These are phyloP conservation scores for Tetradesmus obliquus DNA, from an alignment of 139 green algal species.

Conservation along the genomic window DNA sequence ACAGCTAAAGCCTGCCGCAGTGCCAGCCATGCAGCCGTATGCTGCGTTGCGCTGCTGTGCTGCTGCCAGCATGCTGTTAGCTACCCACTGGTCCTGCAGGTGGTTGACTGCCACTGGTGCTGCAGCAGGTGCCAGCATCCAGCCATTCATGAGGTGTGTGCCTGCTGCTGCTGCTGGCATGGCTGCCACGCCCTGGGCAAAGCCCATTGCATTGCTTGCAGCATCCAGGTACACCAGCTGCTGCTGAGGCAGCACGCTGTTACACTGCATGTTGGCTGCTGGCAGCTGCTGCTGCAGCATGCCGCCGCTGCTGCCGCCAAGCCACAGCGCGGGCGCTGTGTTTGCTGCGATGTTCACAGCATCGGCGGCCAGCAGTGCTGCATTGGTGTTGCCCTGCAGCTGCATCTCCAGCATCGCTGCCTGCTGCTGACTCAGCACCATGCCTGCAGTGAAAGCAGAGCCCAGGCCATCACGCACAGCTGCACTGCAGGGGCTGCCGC, in stretches of 20 bases:
- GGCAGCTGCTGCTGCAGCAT: neutral
- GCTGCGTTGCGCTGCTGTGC: neutral
- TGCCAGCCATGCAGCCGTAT: neutral
- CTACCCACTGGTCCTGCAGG: neutral
- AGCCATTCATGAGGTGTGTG: neutral
- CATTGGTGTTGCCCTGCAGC: neutral
- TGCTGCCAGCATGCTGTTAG: constrained; percentile 4
- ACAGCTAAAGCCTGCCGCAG: neutral
- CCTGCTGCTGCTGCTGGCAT: neutral
- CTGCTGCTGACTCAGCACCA: neutral
- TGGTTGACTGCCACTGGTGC: neutral
- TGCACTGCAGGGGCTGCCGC: constrained; percentile 21
- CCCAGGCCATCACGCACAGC: neutral
- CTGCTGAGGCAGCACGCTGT: neutral
- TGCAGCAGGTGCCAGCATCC: constrained; percentile 6
- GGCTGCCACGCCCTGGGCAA: neutral
- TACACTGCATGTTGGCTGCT: neutral
- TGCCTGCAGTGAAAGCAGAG: neutral
- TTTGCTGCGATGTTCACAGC: neutral
- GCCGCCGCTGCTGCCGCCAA: neutral
- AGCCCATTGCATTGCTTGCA: neutral
- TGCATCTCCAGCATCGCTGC: constrained; percentile 21
- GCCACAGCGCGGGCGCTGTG: neutral
- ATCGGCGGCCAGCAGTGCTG: neutral
- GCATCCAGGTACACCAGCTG: neutral